Percentiles rank a stretch among this genome's conserved stretches.
Conservation (phyloP, 192 early-diverging fungal species). For the Backusella psychrophila region DNA sequence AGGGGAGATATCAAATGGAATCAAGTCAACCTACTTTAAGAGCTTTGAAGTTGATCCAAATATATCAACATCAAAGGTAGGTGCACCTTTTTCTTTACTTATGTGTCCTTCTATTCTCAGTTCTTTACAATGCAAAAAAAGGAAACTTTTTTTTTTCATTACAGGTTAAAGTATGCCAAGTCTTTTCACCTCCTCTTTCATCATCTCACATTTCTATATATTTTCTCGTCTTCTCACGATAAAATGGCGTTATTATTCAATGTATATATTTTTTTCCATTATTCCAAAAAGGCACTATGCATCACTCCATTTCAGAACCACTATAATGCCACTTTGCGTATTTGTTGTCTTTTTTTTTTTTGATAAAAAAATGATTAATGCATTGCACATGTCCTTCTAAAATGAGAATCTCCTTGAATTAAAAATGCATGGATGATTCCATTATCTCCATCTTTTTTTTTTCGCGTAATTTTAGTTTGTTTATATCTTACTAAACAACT, state of each 20-base stretch:
- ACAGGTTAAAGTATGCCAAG: background rate
- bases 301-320: background rate
- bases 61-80: no score
- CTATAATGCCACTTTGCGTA: background rate
- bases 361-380: background rate
- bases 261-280: no score
- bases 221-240: background rate
- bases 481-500: background rate
- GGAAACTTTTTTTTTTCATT: background rate
- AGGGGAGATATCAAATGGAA: background rate
- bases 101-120: no score
- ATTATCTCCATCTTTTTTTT: background rate
- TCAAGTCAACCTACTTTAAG: background rate
- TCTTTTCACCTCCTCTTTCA: background rate
- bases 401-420: background rate
- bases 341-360: background rate
- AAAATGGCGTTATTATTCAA: no score
- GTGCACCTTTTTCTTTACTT: no score
- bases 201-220: background rate
- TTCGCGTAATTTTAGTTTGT: background rate
- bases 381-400: constrained; percentile 3
- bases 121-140: background rate
- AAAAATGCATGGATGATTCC: background rate
- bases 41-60: no score
- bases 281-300: background rate